Base-by-base conservation (phyloP, 2,329 filamentous ascomycete genomes). In the Grosmannia penicillata region DNA sequence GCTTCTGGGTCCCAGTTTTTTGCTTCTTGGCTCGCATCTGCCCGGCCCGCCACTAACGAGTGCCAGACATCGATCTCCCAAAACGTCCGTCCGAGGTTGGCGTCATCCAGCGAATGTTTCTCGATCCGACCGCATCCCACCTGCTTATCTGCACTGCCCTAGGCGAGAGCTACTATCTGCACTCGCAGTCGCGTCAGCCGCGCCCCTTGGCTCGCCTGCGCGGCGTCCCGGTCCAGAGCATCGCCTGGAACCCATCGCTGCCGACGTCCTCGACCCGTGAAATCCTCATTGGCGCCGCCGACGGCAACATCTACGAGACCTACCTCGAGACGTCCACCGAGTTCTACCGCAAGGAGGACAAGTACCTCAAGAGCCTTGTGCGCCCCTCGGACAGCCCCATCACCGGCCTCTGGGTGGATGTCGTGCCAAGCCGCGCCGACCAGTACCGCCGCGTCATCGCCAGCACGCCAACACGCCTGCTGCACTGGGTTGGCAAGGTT, bases 141-240 rank as follows among this genome's bases (percentile, higher is more conserved):
- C 68, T 98, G 22, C 74, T 98, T 47, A 77, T 98, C 48, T 86
- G 82, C 55, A 98, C 91, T 4, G 81, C 85, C 6, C 73, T 86
- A 29, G 86, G 86, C 55, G 91, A 98, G 59, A 96, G 93, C 61
- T 98, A 87, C 65, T 98, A 98, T 59, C 80, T 98, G 9, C 91
- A 98, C 57, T 89, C 86, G 10, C 89, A 96, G 56, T 91, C 87
- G 25, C 81, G 85, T 48, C 81, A 87, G 47, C 86, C 89, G 3
- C 84, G 91, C 46, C 72, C 79, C 8, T 66, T 98, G 26, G 77
- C 81, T 13, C 74, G 85, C 40, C 61, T 98, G 38, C 89, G 89
- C 49, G 85, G 85, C 22, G 84, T 95, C 13, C 68, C 75, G 8
- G 84, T 98, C 42, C 87, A 95, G 57, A 82, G 81, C 45, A 70